Percentiles rank a stretch among this genome's conserved stretches.
Evolutionary conservation across 768 basidiomycete species (phyloP).

Genomic region (Mycena galopus): DNA sequence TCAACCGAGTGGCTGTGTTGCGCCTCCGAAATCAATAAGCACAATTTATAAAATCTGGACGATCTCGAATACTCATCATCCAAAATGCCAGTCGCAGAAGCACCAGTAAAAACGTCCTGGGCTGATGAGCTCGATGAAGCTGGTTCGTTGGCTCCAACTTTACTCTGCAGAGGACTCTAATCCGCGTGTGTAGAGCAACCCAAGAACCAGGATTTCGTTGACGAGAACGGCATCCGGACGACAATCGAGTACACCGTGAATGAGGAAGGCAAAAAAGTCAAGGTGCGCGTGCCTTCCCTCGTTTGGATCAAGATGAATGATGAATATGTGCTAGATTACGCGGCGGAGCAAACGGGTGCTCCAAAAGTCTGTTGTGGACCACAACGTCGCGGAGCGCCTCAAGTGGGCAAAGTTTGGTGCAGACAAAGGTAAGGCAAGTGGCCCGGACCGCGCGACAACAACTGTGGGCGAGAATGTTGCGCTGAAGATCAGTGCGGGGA

Average conservation of each 20-base stretch:
- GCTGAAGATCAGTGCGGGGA: conserved; percentile 67
- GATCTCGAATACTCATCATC: not conserved
- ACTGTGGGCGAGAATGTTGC: conserved; percentile 81
- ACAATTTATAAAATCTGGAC: not conserved
- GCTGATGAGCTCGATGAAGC: conserved; percentile 50
- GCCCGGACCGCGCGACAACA: conserved; percentile 94
- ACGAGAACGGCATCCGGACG: conserved; percentile 91
- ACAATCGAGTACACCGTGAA: conserved; percentile 86
- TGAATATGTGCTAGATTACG: conserved; percentile 71
- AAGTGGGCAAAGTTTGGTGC: conserved; percentile 95
- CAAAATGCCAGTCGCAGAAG: not conserved
- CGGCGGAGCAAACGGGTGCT: conserved; percentile 88
- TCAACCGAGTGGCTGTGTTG: not conserved
- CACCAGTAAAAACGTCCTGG: conserved; percentile 77
- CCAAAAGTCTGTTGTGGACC: conserved; percentile 94
- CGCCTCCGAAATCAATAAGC: not conserved
- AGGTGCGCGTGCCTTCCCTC: conserved; percentile 60
- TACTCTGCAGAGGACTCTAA: not conserved
- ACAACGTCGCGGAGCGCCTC: conserved; percentile 93
- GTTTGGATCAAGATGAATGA: not conserved
- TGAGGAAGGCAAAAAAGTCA: conserved; percentile 95
- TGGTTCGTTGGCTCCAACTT: conserved; percentile 20
- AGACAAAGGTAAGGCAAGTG: conserved; percentile 88
- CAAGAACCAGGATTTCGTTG: conserved; percentile 78
- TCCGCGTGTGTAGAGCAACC: conserved; percentile 53